These are phyloP conservation scores for Boletus pseudo-olivaceus DNA, from an alignment of 768 basidiomycete species.

Conservation along the genomic window DNA sequence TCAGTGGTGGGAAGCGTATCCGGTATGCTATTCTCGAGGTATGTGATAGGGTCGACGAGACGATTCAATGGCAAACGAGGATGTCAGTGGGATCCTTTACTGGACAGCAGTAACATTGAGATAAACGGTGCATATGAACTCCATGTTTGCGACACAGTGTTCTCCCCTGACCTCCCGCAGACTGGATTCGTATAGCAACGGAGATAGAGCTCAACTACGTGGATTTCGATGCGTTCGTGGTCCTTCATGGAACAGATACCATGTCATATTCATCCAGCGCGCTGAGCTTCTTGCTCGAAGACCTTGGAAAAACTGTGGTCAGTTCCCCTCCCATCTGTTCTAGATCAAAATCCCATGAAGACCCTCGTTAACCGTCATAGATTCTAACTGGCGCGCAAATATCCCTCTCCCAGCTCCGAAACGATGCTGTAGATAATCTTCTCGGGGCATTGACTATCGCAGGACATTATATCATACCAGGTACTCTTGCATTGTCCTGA, in stretches of 20 bases:
- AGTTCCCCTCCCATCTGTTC: conserved; percentile 9
- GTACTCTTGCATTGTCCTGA: conserved; percentile 35
- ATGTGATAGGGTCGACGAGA: conserved; percentile 6
- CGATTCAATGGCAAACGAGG: background rate
- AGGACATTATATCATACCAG: conserved; percentile 89
- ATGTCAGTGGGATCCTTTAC: conserved; percentile 74
- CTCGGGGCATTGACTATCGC: conserved; percentile 87
- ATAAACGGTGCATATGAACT: conserved; percentile 54
- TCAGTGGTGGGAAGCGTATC: conserved; percentile 63
- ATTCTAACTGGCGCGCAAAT: conserved; percentile 94
- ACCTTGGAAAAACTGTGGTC: conserved; percentile 89
- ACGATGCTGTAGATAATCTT: conserved; percentile 91
- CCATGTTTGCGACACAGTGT: background rate
- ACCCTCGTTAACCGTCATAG: conserved; percentile 34
- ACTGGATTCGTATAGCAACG: conserved; percentile 87
- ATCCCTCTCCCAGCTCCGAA: conserved; percentile 85
- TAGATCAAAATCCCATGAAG: background rate
- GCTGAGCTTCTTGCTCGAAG: conserved; percentile 86
- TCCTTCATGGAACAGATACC: conserved; percentile 89
- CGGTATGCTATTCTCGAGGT: conserved; percentile 86
- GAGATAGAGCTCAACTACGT: conserved; percentile 93
- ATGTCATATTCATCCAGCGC: conserved; percentile 90
- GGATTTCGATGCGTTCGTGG: conserved; percentile 83
- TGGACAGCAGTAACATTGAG: conserved; percentile 89
- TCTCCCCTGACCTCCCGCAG: conserved; percentile 36